A percentile compares a stretch with the other conserved stretches of the same genome.
These are phyloP conservation scores for Yarrowia deformans DNA, from an alignment of 805 yeast species.

Conservation along the genomic window DNA sequence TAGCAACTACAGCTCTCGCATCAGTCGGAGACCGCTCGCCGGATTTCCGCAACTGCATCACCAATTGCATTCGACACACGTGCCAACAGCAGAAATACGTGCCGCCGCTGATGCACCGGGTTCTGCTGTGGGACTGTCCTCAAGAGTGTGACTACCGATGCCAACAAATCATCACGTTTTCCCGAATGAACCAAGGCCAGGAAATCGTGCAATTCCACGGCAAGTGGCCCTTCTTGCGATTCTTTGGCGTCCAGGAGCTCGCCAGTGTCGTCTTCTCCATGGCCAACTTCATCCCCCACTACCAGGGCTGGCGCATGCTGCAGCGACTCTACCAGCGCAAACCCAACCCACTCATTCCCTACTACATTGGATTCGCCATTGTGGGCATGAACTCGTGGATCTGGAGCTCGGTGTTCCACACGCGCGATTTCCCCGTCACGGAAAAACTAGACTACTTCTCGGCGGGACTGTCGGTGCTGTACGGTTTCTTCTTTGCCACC, in stretches of 20 bases:
- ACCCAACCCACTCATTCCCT: constrained; percentile 44
- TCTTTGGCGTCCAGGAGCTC: constrained; percentile 84
- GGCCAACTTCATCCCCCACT: constrained; percentile 72
- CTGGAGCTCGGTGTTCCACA: constrained; percentile 84
- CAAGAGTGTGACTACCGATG: constrained; percentile 93
- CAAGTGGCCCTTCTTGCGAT: constrained; percentile 91
- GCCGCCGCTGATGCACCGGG: constrained; percentile 53
- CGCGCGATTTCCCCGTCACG: constrained; percentile 79
- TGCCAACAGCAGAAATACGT: constrained; percentile 49
- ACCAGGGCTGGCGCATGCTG: constrained; percentile 53
- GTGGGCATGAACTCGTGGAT: constrained; percentile 88
- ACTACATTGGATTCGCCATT: constrained; percentile 59
- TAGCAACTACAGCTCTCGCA: constrained; percentile 46
- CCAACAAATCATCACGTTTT: constrained; percentile 73
- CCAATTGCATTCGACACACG: constrained; percentile 51
- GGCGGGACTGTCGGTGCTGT: constrained; percentile 86
- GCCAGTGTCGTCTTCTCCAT: constrained; percentile 82
- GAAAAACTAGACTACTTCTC: constrained; percentile 90
- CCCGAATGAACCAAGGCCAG: constrained; percentile 57
- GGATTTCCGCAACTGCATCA: constrained; percentile 58
- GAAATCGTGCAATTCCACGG: constrained; percentile 90
- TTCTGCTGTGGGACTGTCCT: constrained; percentile 75
- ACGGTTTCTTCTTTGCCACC: constrained; percentile 75
- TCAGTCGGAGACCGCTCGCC: constrained; percentile 62
- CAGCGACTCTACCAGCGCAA: constrained; percentile 34